phyloP scores from a whole-genome alignment of 768 basidiomycete genomes.

The Russula sp. region DNA sequence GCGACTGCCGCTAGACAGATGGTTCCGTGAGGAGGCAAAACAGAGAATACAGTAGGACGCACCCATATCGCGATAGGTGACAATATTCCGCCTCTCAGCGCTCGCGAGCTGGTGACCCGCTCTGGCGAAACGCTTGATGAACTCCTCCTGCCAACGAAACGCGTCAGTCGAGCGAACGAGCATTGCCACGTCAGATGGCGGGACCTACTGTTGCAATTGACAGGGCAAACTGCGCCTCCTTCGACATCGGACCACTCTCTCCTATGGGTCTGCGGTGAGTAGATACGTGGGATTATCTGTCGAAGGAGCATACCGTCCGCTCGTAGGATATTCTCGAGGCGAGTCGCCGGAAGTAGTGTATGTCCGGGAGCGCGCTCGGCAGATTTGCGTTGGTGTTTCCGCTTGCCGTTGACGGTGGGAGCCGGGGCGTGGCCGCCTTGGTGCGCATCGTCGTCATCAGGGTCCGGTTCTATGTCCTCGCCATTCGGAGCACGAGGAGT shows the following conservation, averaged over 20 bases:
- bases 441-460: conserved; percentile 18
- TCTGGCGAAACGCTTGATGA: conserved; percentile 22
- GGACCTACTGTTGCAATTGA: conserved; percentile 23
- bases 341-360: conserved; percentile 19
- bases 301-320: conserved; percentile 21
- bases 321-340: conserved; percentile 24
- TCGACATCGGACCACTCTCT: conserved; percentile 25
- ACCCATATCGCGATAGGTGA: conserved; percentile 25
- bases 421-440: conserved; percentile 1
- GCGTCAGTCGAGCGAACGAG: not conserved
- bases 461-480: conserved; percentile 24
- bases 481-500: conserved; percentile 7
- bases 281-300: not conserved
- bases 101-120: conserved; percentile 19
- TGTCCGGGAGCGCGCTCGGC: conserved; percentile 22
- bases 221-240: conserved; percentile 23
- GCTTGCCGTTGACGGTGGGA: conserved; percentile 12
- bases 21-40: not conserved
- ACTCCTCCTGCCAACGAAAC: conserved; percentile 21
- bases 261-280: conserved; percentile 8
- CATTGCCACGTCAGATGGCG: conserved; percentile 7
- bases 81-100: conserved; percentile 14
- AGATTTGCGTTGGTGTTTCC: conserved; percentile 21
- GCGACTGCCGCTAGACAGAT: conserved; percentile 6
- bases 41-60: not conserved